phyloP scores from a whole-genome alignment of 2,329 filamentous ascomycete species.

The Monosporascus sp. region DNA sequence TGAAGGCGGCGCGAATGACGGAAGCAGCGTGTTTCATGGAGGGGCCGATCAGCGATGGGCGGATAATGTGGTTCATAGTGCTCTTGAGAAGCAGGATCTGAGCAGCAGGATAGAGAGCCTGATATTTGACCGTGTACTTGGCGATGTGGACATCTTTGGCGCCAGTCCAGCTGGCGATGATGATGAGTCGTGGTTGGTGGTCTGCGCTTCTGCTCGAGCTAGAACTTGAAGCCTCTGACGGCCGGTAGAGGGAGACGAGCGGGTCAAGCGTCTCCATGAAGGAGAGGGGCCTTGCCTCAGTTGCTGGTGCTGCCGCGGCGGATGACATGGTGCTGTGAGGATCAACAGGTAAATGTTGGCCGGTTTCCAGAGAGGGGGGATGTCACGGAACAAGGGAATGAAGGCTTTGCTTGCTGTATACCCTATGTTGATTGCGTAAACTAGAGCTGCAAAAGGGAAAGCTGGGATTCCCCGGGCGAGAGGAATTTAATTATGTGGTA shows the following conservation, averaged over 20 bases:
- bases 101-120: constrained; percentile 22
- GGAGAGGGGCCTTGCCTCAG: background rate
- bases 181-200: constrained; percentile 21
- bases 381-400: background rate
- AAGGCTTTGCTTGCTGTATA: background rate
- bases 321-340: constrained; percentile 3
- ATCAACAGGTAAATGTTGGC: background rate
- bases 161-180: constrained; percentile 29
- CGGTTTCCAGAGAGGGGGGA: background rate
- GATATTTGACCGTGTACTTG: constrained; percentile 28
- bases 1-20: background rate
- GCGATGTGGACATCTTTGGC: constrained; percentile 27
- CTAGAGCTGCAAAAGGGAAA: background rate
- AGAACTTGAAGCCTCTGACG: background rate
- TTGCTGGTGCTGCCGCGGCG: background rate
- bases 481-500: too few species aligned
- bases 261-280: constrained; percentile 1
- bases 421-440: background rate
- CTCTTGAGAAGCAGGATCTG: constrained; percentile 6
- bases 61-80: background rate
- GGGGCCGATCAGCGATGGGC: background rate
- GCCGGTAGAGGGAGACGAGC: constrained; percentile 3
- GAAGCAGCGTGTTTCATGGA: constrained; percentile 1
- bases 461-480: background rate
- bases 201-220: background rate